These are phyloP conservation scores for Bocquillonia castaneifolia DNA, from an alignment of 441 rosid genomes.

Conservation along the genomic window DNA sequence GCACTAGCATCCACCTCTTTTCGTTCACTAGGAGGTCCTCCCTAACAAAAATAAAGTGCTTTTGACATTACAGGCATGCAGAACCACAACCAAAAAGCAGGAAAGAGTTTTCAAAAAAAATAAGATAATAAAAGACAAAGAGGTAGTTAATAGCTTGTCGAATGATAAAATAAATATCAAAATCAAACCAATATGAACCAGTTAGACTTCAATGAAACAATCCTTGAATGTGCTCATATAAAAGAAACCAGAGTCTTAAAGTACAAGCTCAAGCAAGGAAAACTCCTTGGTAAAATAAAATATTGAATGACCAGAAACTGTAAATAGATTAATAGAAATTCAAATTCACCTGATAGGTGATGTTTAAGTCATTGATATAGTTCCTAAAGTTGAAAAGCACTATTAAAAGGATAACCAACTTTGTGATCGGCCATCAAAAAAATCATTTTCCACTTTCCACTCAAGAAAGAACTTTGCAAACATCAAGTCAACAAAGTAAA, in stretches of 20 bases:
- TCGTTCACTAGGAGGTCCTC: constrained; percentile 32
- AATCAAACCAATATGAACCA: background rate
- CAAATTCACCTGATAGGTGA: background rate
- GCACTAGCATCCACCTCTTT: constrained; percentile 28
- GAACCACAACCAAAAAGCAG: background rate
- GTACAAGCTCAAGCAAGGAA: background rate
- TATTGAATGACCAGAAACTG: no score
- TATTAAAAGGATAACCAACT: background rate
- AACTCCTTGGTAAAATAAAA: background rate
- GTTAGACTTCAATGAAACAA: background rate
- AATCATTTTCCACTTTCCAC: background rate
- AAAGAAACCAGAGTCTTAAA: background rate
- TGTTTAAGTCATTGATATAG: background rate
- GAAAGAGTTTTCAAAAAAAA: background rate
- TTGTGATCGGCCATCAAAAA: background rate
- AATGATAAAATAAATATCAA: background rate
- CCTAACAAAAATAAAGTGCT: constrained; percentile 33
- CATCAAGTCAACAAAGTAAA: constrained; percentile 6
- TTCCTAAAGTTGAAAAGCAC: background rate
- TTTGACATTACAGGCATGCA: constrained; percentile 9
- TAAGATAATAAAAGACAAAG: background rate
- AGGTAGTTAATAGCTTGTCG: background rate
- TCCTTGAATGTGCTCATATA: background rate
- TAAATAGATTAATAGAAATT: background rate
- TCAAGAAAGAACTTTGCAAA: background rate